Conservation (phyloP, 257 asterid genomes). For the Eustoma russellianum region DNA sequence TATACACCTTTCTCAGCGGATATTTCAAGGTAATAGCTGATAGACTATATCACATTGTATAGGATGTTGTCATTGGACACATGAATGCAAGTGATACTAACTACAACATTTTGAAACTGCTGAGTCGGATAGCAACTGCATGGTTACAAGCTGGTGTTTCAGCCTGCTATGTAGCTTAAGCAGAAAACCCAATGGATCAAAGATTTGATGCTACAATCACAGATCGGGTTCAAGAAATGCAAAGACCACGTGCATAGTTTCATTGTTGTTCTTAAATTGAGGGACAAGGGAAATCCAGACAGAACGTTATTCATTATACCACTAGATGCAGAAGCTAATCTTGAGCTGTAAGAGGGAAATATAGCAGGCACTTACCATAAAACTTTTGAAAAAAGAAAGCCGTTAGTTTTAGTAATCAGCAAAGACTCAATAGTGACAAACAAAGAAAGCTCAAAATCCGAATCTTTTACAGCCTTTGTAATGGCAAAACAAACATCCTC, state of each 20-base stretch:
- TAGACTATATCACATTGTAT: neutral
- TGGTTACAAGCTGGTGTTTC: constrained; percentile 48
- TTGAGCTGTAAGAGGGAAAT: too few relatives aligned
- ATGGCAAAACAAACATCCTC: too few relatives aligned
- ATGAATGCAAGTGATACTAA: constrained; percentile 1
- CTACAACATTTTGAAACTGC: constrained; percentile 14
- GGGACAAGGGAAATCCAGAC: too few relatives aligned
- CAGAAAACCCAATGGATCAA: constrained; percentile 53
- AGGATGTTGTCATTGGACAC: neutral
- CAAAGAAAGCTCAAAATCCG: too few relatives aligned
- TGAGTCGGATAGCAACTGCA: constrained; percentile 52
- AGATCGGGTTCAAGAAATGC: constrained; percentile 24
- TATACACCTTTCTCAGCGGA: constrained; percentile 45
- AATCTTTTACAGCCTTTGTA: too few relatives aligned
- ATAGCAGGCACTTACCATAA: too few relatives aligned
- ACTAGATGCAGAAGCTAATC: too few relatives aligned
- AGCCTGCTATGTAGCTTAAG: constrained; percentile 52
- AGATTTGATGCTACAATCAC: constrained; percentile 33
- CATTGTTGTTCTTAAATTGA: too few relatives aligned
- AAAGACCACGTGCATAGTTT: constrained; percentile 27
- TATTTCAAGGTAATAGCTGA: constrained; percentile 32
- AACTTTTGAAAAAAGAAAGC: too few relatives aligned
- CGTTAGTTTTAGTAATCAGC: too few relatives aligned
- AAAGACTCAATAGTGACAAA: too few relatives aligned
- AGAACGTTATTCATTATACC: neutral